Evolutionary conservation across 305 asterid species (phyloP).

Genomic region (Fraxinus baroniana): DNA sequence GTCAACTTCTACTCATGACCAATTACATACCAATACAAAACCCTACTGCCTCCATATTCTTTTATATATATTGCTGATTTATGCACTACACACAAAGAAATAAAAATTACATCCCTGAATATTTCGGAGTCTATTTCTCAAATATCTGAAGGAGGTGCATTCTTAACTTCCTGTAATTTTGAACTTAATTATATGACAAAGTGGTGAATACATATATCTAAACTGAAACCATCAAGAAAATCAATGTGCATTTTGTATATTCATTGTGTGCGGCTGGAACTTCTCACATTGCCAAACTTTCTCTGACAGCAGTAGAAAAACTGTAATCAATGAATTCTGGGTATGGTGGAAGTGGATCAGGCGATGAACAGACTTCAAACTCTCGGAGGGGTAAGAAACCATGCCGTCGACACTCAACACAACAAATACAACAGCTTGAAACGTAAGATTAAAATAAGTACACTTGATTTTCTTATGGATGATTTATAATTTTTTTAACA

Average conservation of each 20-base stretch:
- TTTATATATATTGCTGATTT: not conserved
- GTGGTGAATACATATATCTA: not conserved
- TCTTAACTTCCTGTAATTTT: not conserved
- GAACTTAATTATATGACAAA: not conserved
- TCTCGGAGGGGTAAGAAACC: constrained; percentile 42
- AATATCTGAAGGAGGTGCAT: not conserved
- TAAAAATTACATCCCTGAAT: not conserved
- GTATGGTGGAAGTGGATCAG: constrained; percentile 46
- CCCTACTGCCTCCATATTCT: not conserved
- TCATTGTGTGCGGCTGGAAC: not conserved
- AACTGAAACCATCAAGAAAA: not conserved
- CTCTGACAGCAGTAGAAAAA: not conserved
- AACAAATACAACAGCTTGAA: constrained; percentile 68
- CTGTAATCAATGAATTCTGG: constrained; percentile 32
- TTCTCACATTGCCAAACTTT: not conserved
- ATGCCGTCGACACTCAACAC: constrained; percentile 54
- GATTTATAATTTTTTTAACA: not conserved
- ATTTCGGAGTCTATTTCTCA: not conserved
- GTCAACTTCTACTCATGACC: not conserved
- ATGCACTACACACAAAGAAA: not conserved
- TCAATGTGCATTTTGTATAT: not conserved
- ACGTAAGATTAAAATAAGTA: constrained; percentile 32
- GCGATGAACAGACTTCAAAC: constrained; percentile 39
- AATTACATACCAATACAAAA: not conserved
- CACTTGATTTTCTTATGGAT: not conserved